Evolutionary conservation across 2,329 filamentous ascomycete species (phyloP).

Genomic region (Aphanoascus verrucosus): DNA sequence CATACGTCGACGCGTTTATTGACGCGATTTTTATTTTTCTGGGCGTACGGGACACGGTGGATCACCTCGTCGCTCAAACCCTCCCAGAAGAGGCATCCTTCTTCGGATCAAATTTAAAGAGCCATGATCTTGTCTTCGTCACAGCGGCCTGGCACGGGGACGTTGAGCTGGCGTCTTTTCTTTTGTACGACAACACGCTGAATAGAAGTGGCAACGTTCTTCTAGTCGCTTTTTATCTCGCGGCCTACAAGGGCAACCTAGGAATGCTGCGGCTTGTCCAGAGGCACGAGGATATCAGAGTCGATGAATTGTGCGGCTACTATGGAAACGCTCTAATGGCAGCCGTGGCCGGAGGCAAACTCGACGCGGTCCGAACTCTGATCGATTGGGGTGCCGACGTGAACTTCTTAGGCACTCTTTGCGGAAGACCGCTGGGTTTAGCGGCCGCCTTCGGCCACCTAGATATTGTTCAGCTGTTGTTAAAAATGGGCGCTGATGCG

Average conservation of each 20-base stretch:
- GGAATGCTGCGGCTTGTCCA: neutral
- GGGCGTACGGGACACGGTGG: no score
- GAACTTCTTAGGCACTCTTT: neutral
- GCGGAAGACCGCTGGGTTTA: neutral
- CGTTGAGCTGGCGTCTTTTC: no score
- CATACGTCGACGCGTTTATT: neutral
- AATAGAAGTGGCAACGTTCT: neutral
- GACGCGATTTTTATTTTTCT: no score
- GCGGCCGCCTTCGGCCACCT: neutral
- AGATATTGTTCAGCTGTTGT: neutral
- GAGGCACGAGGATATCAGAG: neutral
- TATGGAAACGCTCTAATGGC: neutral
- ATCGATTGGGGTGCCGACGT: neutral
- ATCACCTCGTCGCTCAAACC: no score
- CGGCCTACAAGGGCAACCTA: neutral
- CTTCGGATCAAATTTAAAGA: no score
- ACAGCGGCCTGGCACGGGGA: no score
- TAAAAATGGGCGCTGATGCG: no score
- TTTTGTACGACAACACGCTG: neutral
- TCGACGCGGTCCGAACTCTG: neutral
- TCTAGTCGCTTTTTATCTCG: neutral
- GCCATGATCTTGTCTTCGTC: no score
- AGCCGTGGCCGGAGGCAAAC: neutral
- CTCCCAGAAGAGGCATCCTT: no score
- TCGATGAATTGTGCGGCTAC: neutral